These are phyloP conservation scores for Amphichorda felina DNA, from an alignment of 2,329 filamentous ascomycete species.

Conservation along the genomic window DNA sequence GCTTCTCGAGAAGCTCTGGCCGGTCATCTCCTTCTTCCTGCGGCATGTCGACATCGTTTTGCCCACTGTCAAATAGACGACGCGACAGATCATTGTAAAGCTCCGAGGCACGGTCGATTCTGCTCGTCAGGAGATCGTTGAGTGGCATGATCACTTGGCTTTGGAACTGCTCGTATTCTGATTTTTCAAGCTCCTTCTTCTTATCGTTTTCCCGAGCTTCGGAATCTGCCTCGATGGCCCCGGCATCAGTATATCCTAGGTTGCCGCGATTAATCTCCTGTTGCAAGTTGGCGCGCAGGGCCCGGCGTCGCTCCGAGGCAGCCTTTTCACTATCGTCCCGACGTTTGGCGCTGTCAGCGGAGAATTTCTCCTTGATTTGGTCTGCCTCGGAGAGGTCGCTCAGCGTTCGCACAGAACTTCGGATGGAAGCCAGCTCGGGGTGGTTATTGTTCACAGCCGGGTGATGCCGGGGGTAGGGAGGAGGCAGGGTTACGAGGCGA, in stretches of 20 bases:
- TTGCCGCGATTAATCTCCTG: slow-evolving; percentile 65
- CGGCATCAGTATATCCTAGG: slow-evolving; percentile 74
- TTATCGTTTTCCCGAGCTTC: slow-evolving; percentile 56
- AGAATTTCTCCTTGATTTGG: slow-evolving; percentile 52
- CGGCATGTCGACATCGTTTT: slow-evolving; percentile 62
- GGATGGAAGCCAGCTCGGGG: slow-evolving; percentile 70
- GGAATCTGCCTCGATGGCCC: slow-evolving; percentile 66
- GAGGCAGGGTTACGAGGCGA: slow-evolving; percentile 81
- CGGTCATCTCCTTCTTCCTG: slow-evolving; percentile 94
- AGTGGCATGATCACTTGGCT: slow-evolving; percentile 71
- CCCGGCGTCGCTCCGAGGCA: slow-evolving; percentile 41
- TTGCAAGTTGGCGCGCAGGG: slow-evolving; percentile 65
- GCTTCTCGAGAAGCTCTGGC: slow-evolving; percentile 85
- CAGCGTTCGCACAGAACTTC: slow-evolving; percentile 60
- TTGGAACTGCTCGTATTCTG: slow-evolving; percentile 77
- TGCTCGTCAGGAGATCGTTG: slow-evolving; percentile 65
- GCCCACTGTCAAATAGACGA: slow-evolving; percentile 55
- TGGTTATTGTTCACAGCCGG: slow-evolving; percentile 95
- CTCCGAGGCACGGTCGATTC: slow-evolving; percentile 60
- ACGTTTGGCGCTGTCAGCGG: slow-evolving; percentile 41
- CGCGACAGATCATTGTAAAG: slow-evolving; percentile 68
- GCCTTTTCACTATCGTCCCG: slow-evolving; percentile 41
- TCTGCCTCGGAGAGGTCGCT: slow-evolving; percentile 64
- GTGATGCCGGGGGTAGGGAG: slow-evolving; percentile 87
- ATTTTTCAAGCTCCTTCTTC: slow-evolving; percentile 62